A percentile compares a stretch with the other conserved stretches of the same genome.
phyloP scores from a whole-genome alignment of 371 early-diverging fungal species.

The Blastocladiella emersonii region DNA sequence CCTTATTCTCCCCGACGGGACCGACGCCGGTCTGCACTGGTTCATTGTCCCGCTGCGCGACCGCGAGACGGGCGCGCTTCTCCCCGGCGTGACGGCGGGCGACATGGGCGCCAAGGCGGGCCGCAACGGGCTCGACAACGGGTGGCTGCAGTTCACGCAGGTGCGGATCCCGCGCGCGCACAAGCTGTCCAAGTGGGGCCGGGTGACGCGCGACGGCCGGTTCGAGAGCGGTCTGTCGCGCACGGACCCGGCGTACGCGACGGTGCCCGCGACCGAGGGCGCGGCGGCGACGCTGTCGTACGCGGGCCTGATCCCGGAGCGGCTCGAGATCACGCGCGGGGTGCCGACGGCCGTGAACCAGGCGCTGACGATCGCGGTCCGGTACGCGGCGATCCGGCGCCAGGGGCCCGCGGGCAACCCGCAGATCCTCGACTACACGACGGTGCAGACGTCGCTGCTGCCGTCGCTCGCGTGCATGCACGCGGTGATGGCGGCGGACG shows the following conservation, averaged over 20 bases:
- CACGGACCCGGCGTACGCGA: not conserved
- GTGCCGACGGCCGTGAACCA: conserved; percentile 29
- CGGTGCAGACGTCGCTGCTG: conserved; percentile 39
- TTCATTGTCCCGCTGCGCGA: conserved; percentile 78
- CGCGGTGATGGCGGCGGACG: conserved; percentile 23
- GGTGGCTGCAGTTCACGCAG: conserved; percentile 82
- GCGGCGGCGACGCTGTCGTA: conserved; percentile 39
- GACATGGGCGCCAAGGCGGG: conserved; percentile 70
- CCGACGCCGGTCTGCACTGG: conserved; percentile 31
- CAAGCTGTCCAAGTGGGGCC: conserved; percentile 58
- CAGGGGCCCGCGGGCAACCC: conserved; percentile 43
- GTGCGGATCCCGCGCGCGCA: conserved; percentile 71
- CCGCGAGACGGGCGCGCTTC: conserved; percentile 46
- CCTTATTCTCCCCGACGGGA: conserved; percentile 11
- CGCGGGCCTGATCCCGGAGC: conserved; percentile 50
- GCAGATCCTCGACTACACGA: conserved; percentile 54
- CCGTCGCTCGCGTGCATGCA: conserved; percentile 45
- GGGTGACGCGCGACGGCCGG: conserved; percentile 42
- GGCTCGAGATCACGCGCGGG: conserved; percentile 30
- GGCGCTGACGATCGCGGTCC: conserved; percentile 44
- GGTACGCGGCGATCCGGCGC: conserved; percentile 50
- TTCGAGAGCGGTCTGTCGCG: conserved; percentile 30
- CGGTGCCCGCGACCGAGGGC: not conserved
- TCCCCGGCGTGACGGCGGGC: conserved; percentile 65
- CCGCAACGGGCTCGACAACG: conserved; percentile 76